Base-by-base conservation (phyloP, 352 stramenopile species). In the Phytopythium mirpurense region DNA sequence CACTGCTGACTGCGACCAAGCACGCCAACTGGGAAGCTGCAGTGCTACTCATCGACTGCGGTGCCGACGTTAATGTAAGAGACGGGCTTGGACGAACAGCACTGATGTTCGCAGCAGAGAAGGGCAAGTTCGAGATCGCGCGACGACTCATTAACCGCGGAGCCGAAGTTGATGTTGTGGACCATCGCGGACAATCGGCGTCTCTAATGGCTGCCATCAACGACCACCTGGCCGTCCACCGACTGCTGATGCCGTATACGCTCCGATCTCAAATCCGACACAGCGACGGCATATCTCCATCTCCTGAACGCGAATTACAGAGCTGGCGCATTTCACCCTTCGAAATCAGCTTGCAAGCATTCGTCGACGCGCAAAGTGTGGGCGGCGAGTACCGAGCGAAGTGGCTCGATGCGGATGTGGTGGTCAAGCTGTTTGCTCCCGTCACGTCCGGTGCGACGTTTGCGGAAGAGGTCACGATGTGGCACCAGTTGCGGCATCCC, bases 391-490 rank as follows among this genome's bases (percentile, higher is more conserved):
- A 47, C 34, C 56, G 26, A 26, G 47, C 38, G 36, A 56, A 38
- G 6, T 62, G 48, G 56, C 34, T 62, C 14, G 56, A 57, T 36
- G 56, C 48, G 12, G 48, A 62, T 23, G 56, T 56, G 2, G 48
- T 48, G 10, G 10, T 62, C 3, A 62, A 62, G 40, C 41, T 62
- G 5, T 62, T 56, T 16, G 14, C 57, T 26, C 40, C 47, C 18
- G 40, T 43, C 18, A 34, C 41, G 1, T 18, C 21, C 11, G 24
- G 27, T 18, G 7, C 47, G 11, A 44, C 29, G 5, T 62, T 62
- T 41, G 31, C 19, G 4, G 40, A 64, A 12, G 58, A 60, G 40
- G 41, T 65, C 35, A 18, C n/a, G 42, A n/a, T 54, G 23, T 64
- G 56, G 56, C 48, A 56, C 15, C 56, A 48, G 24, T 24, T 62